Conservation (phyloP, 2,329 filamentous ascomycete genomes). For the Fusarium sp. region DNA sequence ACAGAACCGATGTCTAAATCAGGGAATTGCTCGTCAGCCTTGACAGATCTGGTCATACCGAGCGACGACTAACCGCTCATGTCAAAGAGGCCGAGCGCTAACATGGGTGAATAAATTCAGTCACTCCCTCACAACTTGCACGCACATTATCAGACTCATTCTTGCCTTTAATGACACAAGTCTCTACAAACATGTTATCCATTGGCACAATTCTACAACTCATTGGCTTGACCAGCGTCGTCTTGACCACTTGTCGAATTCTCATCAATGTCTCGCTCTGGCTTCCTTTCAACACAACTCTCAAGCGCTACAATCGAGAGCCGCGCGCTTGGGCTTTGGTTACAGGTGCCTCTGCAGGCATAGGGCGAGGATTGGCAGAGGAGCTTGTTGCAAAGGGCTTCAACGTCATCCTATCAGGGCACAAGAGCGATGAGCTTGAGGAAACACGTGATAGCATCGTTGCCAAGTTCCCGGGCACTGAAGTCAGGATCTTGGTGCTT, state of each 20-base stretch:
- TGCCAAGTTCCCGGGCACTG: background rate
- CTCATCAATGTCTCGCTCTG: background rate
- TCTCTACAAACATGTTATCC: background rate
- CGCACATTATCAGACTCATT: background rate
- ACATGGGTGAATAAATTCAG: background rate
- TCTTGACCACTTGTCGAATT: background rate
- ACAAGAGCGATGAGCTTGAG: background rate
- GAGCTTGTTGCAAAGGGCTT: background rate
- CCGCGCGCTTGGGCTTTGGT: background rate
- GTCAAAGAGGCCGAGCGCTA: background rate
- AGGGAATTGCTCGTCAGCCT: background rate
- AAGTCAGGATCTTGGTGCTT: background rate
- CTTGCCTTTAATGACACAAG: background rate
- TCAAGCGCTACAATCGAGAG: background rate
- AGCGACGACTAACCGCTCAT: background rate
- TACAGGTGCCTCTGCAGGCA: background rate
- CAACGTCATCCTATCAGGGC: background rate
- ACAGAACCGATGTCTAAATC: background rate
- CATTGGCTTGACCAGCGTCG: background rate
- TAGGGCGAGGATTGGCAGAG: background rate
- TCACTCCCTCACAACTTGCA: background rate
- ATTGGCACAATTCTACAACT: background rate
- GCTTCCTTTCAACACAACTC: background rate
- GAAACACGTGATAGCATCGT: background rate
- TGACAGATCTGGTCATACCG: background rate